Base-by-base conservation (phyloP, 805 yeast species). In the Saccharomyces kudriavzevii region DNA sequence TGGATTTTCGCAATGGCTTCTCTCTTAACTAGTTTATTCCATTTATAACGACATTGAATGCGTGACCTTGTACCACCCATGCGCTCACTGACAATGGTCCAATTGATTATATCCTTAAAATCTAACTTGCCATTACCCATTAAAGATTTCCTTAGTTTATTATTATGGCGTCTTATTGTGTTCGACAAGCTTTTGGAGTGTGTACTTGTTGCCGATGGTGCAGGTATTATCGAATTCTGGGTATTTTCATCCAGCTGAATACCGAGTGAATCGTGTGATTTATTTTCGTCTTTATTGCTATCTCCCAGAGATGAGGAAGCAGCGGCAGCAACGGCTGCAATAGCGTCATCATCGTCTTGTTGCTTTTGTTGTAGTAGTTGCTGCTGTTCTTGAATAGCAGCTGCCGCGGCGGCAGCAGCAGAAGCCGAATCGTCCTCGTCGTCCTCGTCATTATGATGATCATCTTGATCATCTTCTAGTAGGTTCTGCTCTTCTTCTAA, bases 31-130 rank as follows among this genome's bases (percentile, higher is more conserved):
- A 89, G 62, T 69, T 89, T 90, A 64, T 84, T 84, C 96, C 96
- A 90, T 66, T 90, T 90, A 70, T 90, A 90, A 51, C 97, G 78
- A 67, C 96, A 90, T 70, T 90, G 97, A 58, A 90, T 89, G 56
- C 97, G 75, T 1, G 95, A 85, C 53, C 97, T 77, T 1, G 80
- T 74, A 1, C 96, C 96, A 28, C 86, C 84, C 94, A 90, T 87
- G 50, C 78, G 71, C 64, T 90, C 96, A 61, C 90, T 82, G 2
- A 90, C 90, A 5, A 80, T 72, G 0, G 96, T 88, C 97, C 97
- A 90, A 66, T 90, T 90, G 54, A 89, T 81, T 2, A 74, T 66
- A 0, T 77, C 72, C 40, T 66, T 45, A 49, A 63, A 17, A 51
- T 59, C 52, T 27, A 54, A 31, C 47, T 52, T 49, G 45, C 59